Conservation (phyloP, 176 grass and related monocot genomes). For the Oryza longistaminata region DNA sequence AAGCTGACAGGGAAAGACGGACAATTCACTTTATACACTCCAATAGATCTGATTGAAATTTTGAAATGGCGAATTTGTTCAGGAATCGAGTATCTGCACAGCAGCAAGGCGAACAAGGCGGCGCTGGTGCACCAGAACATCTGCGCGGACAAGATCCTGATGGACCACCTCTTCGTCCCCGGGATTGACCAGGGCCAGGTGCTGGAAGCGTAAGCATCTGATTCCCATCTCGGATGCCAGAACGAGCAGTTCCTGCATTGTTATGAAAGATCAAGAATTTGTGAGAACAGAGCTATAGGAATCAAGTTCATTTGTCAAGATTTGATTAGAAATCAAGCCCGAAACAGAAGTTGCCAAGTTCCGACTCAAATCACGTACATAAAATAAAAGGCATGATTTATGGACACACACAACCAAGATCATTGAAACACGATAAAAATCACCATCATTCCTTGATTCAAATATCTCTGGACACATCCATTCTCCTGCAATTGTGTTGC, state of each 20-base stretch:
- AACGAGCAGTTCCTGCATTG: conserved; percentile 31
- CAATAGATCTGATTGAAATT: neutral
- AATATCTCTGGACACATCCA: neutral
- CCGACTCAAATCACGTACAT: neutral
- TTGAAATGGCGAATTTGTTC: neutral
- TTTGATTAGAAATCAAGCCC: conserved; percentile 11
- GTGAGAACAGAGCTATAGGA: conserved; percentile 4
- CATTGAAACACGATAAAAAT: neutral
- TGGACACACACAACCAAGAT: conserved; percentile 2
- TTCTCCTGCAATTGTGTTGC: neutral
- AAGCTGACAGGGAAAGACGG: too few species aligned
- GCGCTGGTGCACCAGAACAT: conserved; percentile 69
- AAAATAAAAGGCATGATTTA: conserved; percentile 3
- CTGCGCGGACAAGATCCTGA: conserved; percentile 65
- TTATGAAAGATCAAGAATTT: neutral
- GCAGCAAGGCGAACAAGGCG: conserved; percentile 55
- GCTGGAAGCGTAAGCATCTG: conserved; percentile 44
- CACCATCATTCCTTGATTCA: neutral
- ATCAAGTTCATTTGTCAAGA: conserved; percentile 20
- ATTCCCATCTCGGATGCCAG: neutral
- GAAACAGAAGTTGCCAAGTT: conserved; percentile 6
- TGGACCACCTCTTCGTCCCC: conserved; percentile 54
- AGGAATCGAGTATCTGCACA: conserved; percentile 78
- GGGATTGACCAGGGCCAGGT: conserved; percentile 26
- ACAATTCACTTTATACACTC: too few species aligned